Conservation (phyloP, 257 asterid genomes). For the Striga asiatica region DNA sequence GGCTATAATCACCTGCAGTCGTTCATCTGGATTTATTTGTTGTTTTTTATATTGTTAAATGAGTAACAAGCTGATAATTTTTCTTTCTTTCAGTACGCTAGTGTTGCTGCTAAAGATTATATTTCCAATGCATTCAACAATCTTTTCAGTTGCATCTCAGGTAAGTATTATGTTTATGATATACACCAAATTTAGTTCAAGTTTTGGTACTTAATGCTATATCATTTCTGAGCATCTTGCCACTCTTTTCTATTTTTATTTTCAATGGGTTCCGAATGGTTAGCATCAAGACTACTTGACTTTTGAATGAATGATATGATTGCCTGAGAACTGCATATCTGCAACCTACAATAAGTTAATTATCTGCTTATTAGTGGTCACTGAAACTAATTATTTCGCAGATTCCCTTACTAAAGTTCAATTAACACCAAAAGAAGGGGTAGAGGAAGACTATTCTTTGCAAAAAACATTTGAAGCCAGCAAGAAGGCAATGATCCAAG, state of each 20-base stretch:
- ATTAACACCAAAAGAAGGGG: conserved; percentile 44
- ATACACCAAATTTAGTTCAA: not conserved
- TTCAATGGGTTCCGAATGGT: not conserved
- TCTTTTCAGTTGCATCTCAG: conserved; percentile 64
- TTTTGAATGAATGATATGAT: not conserved
- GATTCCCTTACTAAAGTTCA: conserved; percentile 53
- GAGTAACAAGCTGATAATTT: conserved; percentile 12
- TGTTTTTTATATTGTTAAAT: not conserved
- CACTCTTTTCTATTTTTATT: not conserved
- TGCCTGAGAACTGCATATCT: not conserved
- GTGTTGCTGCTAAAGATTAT: conserved; percentile 54
- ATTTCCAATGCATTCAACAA: conserved; percentile 46
- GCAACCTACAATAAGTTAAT: not conserved
- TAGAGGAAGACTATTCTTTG: conserved; percentile 39
- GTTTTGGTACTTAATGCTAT: conserved; percentile 4
- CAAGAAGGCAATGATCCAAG: conserved; percentile 67
- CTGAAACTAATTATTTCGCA: conserved; percentile 24
- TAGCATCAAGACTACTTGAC: not conserved
- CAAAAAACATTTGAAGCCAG: conserved; percentile 72
- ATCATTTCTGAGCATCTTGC: not conserved
- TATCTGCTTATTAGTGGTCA: conserved; percentile 9
- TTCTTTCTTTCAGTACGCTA: conserved; percentile 61
- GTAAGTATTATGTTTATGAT: conserved; percentile 29
- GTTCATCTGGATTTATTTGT: conserved; percentile 11
- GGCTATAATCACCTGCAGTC: conserved; percentile 13